phyloP scores from a whole-genome alignment of 176 grass and related monocot genomes.

The Puccinellia tenuiflora region DNA sequence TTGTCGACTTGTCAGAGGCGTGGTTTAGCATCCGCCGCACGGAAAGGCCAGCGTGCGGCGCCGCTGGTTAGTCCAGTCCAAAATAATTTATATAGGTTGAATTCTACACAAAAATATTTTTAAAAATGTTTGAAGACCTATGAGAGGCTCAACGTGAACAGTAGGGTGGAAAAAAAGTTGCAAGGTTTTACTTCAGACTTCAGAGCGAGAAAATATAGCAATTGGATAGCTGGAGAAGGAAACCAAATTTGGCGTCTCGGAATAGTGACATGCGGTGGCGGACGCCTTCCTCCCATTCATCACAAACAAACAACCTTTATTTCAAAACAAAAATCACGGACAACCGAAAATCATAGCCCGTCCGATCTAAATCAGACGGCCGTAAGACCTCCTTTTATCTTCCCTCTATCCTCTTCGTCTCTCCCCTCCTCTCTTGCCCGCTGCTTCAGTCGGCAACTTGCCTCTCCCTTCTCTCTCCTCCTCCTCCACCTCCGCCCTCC shows the following conservation, averaged over 20 bases:
- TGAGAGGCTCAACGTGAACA: too few relatives aligned
- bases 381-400: not conserved
- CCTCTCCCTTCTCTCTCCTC: not conserved
- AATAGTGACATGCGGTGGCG: not conserved
- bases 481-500: not conserved
- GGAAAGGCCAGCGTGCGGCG: too few relatives aligned
- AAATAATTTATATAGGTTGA: too few relatives aligned
- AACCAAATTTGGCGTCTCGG: not conserved
- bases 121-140: too few relatives aligned
- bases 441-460: conserved; percentile 14
- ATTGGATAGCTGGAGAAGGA: too few relatives aligned
- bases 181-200: too few relatives aligned
- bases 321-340: not conserved
- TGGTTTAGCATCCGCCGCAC: too few relatives aligned
- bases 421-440: not conserved
- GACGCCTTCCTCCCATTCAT: not conserved
- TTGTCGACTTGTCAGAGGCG: too few relatives aligned
- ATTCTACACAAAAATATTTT: too few relatives aligned
- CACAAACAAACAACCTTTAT: not conserved
- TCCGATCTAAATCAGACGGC: conserved; percentile 23
- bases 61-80: too few relatives aligned
- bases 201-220: too few relatives aligned
- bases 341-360: not conserved
- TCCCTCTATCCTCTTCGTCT: not conserved
- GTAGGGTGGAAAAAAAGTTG: too few relatives aligned